A percentile compares a stretch with the other conserved stretches of the same genome.
Evolutionary conservation across 257 asterid species (phyloP).

Genomic region (Nicotiana paniculata): DNA sequence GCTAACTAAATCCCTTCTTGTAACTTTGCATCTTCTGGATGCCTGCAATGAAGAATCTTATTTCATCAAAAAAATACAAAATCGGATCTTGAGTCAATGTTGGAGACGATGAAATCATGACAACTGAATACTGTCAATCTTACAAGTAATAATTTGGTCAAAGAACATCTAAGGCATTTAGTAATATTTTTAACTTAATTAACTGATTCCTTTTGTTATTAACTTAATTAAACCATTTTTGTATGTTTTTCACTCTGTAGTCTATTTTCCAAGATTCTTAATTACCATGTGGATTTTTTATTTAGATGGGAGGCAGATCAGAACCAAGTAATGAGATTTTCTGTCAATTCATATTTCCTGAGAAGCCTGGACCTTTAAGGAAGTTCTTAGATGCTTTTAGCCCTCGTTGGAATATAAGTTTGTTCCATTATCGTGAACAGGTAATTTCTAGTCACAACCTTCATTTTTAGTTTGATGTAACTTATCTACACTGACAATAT

Average conservation of each 20-base stretch:
- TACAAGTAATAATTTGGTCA: constrained; percentile 68
- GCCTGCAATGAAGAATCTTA: too few species aligned
- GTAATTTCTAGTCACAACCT: constrained; percentile 21
- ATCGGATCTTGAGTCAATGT: constrained; percentile 56
- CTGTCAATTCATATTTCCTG: constrained; percentile 80
- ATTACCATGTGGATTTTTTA: not conserved
- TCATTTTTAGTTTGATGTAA: not conserved
- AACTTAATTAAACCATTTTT: not conserved
- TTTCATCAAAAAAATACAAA: too few species aligned
- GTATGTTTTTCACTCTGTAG: not conserved
- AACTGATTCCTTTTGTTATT: not conserved
- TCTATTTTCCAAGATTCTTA: not conserved
- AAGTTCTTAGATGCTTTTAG: constrained; percentile 72
- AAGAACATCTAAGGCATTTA: constrained; percentile 79
- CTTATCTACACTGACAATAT: too few species aligned
- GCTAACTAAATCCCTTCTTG: too few species aligned
- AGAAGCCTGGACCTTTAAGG: constrained; percentile 78
- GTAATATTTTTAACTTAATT: constrained; percentile 20
- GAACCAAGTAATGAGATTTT: constrained; percentile 62
- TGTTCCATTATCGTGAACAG: constrained; percentile 89
- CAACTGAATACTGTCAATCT: constrained; percentile 51
- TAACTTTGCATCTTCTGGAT: too few species aligned
- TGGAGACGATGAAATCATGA: constrained; percentile 41
- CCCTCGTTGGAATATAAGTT: constrained; percentile 88
- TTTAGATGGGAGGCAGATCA: constrained; percentile 88